Conservation (phyloP, 179 eudicot genomes). For the Dionaea muscipula region DNA sequence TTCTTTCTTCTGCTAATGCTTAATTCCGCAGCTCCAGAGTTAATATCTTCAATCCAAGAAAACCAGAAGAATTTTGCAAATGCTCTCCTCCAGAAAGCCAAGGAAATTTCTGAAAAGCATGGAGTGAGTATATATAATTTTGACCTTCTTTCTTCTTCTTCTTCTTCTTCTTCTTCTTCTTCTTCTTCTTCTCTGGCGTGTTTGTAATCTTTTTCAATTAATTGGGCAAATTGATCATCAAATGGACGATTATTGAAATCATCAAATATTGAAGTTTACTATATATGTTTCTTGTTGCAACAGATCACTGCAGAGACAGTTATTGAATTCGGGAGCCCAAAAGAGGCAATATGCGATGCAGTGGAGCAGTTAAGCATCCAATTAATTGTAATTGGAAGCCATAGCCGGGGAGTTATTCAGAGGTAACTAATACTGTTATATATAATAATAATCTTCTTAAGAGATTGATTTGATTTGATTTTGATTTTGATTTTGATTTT, state of each 20-base stretch:
- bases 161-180: too few relatives aligned
- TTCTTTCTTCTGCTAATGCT: background rate
- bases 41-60: conserved; percentile 32
- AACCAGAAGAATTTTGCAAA: conserved; percentile 30
- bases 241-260: too few relatives aligned
- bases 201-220: too few relatives aligned
- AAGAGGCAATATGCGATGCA: conserved; percentile 48
- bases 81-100: conserved; percentile 42
- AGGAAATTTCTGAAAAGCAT: conserved; percentile 33
- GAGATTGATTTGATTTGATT: too few relatives aligned
- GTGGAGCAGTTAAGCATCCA: conserved; percentile 35
- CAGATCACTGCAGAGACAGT: conserved; percentile 41
- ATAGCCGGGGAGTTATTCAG: conserved; percentile 35
- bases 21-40: conserved; percentile 29
- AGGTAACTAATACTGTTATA: too few relatives aligned
- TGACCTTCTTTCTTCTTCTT: too few relatives aligned
- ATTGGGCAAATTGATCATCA: too few relatives aligned
- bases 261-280: too few relatives aligned
- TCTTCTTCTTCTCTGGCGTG: too few relatives aligned
- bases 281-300: background rate
- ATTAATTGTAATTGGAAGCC: conserved; percentile 56
- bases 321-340: conserved; percentile 45
- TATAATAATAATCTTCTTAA: too few relatives aligned
- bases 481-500: too few relatives aligned
- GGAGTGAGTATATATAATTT: too few relatives aligned